Base-by-base conservation (phyloP, 352 stramenopile species). In the Pilasporangium apinafurcum region DNA sequence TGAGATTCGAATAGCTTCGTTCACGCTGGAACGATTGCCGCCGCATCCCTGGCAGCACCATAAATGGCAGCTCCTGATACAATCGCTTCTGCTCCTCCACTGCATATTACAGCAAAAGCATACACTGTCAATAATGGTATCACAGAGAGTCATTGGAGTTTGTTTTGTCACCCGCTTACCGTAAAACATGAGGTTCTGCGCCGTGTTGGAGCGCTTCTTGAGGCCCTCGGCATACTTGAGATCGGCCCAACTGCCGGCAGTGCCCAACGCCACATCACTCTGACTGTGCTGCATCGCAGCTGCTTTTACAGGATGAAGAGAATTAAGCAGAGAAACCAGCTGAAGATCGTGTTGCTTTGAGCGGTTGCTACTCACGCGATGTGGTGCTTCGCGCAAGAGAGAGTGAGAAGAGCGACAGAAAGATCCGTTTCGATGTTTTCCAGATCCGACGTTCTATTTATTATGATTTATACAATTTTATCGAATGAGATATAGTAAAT, bases 101-200 rank as follows among this genome's bases (percentile, higher is more conserved):
- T 84, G 38, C 40, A 47, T 16, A 41, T 13, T 22, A 26, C 17
- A 14, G 16, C 12, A 33, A 24, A 32, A 44, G 8, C 13, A 20
- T 31, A 34, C 4, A 22, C 27, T 34, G 17, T 37, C 5, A 22
- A 5, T 6, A 25, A 52, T 32, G 3, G 9, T 40, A 26, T 28
- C 29, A 39, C 7, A 34, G 2, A 29, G 36, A 31, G 16, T 6
- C 16, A 0, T 4, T n/a, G 14, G 6, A 8, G n/a, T n/a, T n/a
- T n/a, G n/a, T n/a, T n/a, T n/a, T n/a, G n/a, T n/a, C n/a, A 16
- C 13, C 37, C 4, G 47, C 56, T 37, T 49, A 86, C 74, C 71
- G 69, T 87, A 87, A 29, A 85, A 87, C 47, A 81, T 61, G 30
- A 87, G 69, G 43, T 87, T 87, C 51, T 87, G 74, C 41, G 72